These are phyloP conservation scores for Graphilbum fragrans DNA, from an alignment of 2,329 filamentous ascomycete genomes.

Conservation along the genomic window DNA sequence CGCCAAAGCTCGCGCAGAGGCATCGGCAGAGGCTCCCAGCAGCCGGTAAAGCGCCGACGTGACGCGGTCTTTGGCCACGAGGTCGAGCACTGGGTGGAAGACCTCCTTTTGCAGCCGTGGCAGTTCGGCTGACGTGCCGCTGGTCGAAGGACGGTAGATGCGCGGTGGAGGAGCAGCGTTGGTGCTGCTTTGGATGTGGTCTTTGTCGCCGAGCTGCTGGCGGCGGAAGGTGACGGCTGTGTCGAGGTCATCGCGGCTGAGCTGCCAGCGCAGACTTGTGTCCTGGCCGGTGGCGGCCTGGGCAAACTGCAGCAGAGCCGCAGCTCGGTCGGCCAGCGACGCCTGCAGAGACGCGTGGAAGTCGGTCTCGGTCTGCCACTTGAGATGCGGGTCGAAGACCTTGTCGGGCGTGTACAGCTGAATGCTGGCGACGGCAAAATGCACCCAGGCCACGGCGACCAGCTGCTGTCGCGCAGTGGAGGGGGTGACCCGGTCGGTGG, in stretches of 20 bases:
- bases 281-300: slow-evolving; percentile 52
- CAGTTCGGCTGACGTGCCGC: slow-evolving; percentile 14
- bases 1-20: no score
- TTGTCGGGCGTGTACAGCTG: slow-evolving; percentile 77
- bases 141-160: slow-evolving; percentile 9
- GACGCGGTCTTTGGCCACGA: slow-evolving; percentile 39
- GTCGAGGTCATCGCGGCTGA: slow-evolving; percentile 49
- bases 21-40: slow-evolving; percentile 8
- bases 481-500: slow-evolving; percentile 9
- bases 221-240: background rate
- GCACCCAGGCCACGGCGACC: slow-evolving; percentile 56
- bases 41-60: slow-evolving; percentile 23
- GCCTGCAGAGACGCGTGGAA: slow-evolving; percentile 42
- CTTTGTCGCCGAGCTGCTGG: background rate
- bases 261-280: slow-evolving; percentile 48
- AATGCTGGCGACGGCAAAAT: slow-evolving; percentile 63
- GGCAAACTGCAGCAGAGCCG: slow-evolving; percentile 55
- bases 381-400: slow-evolving; percentile 68
- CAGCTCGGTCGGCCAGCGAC: slow-evolving; percentile 43
- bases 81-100: slow-evolving; percentile 63
- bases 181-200: background rate
- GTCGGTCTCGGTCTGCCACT: slow-evolving; percentile 52
- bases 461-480: slow-evolving; percentile 16
- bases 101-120: slow-evolving; percentile 75
- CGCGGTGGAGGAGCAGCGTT: background rate